Percentiles rank a stretch among this genome's conserved stretches.
phyloP scores from a whole-genome alignment of 345 rosid species.

The Arabis alpina region DNA sequence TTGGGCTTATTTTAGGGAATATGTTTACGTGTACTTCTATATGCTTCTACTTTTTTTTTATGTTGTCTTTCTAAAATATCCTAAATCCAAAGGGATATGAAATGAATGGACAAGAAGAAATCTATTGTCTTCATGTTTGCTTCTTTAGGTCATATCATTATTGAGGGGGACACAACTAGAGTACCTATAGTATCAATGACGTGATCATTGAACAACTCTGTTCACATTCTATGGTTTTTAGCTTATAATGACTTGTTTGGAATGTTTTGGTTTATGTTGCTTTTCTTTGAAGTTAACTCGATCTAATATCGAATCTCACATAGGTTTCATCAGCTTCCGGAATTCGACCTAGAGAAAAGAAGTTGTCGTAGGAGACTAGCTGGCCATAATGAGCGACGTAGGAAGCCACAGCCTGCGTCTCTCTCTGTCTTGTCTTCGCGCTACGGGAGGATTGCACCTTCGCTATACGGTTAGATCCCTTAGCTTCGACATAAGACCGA shows the following conservation, averaged over 20 bases:
- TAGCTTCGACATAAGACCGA: slow-evolving; percentile 1
- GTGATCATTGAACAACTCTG: slow-evolving; percentile 26
- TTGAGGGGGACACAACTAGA: slow-evolving; percentile 41
- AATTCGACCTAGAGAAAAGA: slow-evolving; percentile 92
- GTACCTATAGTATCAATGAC: slow-evolving; percentile 26
- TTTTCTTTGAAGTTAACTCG: slow-evolving; percentile 35
- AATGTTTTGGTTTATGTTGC: slow-evolving; percentile 20
- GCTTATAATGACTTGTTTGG: slow-evolving; percentile 7
- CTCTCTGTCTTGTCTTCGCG: slow-evolving; percentile 53
- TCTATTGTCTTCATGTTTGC: slow-evolving; percentile 16
- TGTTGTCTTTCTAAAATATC: slow-evolving; percentile 26
- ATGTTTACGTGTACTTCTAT: slow-evolving; percentile 41
- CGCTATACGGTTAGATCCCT: slow-evolving; percentile 57
- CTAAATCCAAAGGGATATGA: slow-evolving; percentile 35
- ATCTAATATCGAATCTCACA: neutral
- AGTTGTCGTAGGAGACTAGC: slow-evolving; percentile 97
- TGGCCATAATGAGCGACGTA: slow-evolving; percentile 92
- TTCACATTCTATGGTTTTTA: slow-evolving; percentile 17
- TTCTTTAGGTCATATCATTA: slow-evolving; percentile 42
- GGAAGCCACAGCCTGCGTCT: slow-evolving; percentile 86
- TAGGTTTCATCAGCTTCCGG: slow-evolving; percentile 94
- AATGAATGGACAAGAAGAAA: slow-evolving; percentile 43
- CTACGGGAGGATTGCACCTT: slow-evolving; percentile 56
- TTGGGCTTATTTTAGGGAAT: slow-evolving; percentile 38
- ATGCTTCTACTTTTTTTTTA: slow-evolving; percentile 30